These are phyloP conservation scores for Aspergillus amoenus DNA, from an alignment of 2,329 filamentous ascomycete species.

Conservation along the genomic window DNA sequence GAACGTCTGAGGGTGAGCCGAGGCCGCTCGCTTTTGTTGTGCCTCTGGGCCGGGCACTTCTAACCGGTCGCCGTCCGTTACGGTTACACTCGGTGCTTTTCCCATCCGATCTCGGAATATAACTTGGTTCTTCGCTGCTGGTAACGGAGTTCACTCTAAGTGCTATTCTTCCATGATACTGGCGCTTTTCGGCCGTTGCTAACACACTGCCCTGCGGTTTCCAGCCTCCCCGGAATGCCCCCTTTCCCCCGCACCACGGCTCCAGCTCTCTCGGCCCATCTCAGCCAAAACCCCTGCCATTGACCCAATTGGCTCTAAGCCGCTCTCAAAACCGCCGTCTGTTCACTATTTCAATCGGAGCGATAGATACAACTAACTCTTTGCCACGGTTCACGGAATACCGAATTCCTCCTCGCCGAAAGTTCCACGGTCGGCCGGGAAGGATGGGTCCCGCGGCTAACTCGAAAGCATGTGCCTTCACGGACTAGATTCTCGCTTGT, in stretches of 20 bases:
- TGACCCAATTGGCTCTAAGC: background rate
- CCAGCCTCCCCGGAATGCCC: background rate
- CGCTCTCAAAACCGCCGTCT: background rate
- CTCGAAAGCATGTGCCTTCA: background rate
- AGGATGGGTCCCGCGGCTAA: slow-evolving; percentile 4
- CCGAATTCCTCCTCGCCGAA: background rate
- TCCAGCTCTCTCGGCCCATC: background rate
- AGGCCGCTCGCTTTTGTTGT: slow-evolving; percentile 9
- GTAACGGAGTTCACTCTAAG: background rate
- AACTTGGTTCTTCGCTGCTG: background rate
- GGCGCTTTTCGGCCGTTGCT: slow-evolving; percentile 7
- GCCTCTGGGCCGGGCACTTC: slow-evolving; percentile 6
- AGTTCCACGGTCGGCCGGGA: slow-evolving; percentile 14
- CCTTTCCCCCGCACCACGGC: slow-evolving; percentile 7
- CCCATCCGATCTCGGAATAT: slow-evolving; percentile 9
- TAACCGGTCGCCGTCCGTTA: background rate
- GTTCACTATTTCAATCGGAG: background rate
- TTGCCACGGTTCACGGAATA: background rate
- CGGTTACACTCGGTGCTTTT: slow-evolving; percentile 7
- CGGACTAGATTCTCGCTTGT: slow-evolving; percentile 26
- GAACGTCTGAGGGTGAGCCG: slow-evolving; percentile 6
- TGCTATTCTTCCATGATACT: background rate
- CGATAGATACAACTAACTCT: background rate
- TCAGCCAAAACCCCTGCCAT: background rate
- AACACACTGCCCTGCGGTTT: background rate